Evolutionary conservation across 1,284 basidiomycete genomes (phyloP).

Genomic region (Tremellales sp.): DNA sequence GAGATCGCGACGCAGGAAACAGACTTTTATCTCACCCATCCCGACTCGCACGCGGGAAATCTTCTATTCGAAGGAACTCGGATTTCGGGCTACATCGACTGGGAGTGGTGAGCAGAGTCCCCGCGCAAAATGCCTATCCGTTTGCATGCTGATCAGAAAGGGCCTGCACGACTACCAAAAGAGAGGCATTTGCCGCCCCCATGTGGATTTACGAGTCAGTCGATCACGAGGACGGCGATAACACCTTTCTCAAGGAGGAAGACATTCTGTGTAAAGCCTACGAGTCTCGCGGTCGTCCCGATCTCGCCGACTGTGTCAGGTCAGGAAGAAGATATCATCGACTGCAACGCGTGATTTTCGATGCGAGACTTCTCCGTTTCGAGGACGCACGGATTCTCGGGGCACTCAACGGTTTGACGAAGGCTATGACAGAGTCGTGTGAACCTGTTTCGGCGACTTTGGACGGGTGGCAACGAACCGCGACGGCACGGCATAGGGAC

Average conservation of each 20-base stretch:
- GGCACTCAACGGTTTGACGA: neutral
- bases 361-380: neutral
- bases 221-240: slow-evolving; percentile 1
- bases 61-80: neutral
- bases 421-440: neutral
- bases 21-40: neutral
- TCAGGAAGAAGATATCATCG: slow-evolving; percentile 9
- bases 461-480: neutral
- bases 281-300: slow-evolving; percentile 3
- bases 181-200: slow-evolving; percentile 9
- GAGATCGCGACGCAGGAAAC: neutral
- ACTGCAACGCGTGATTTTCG: neutral
- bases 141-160: neutral
- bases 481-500: neutral
- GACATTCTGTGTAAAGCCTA: slow-evolving; percentile 6
- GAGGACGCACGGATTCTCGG: neutral
- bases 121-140: neutral
- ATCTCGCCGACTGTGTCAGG: slow-evolving; percentile 8
- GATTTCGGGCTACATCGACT: slow-evolving; percentile 10
- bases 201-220: neutral
- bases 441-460: neutral
- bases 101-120: slow-evolving; percentile 11
- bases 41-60: neutral
- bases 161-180: slow-evolving; percentile 3
- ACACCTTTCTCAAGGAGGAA: slow-evolving; percentile 2